Evolutionary conservation across 2,329 filamentous ascomycete species (phyloP), one percentile per base, ranked within the genome.

Genomic region (Boeremia lycopersici): DNA sequence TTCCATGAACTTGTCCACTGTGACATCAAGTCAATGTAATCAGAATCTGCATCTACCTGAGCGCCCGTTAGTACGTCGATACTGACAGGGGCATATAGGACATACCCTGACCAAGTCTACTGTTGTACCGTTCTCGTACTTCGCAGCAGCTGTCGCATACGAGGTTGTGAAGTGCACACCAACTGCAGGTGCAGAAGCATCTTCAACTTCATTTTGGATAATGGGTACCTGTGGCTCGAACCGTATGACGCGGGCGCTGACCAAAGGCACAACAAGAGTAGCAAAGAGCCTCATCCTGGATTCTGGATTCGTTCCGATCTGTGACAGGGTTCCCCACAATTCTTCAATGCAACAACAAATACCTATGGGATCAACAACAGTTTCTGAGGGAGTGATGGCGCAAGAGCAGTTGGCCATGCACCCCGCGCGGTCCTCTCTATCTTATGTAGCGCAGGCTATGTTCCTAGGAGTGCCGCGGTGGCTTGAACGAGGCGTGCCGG

Each of bases 111-210:
- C 50, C 33, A 71, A n/a, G 42, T 68, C 61, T 13, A 52, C 56
- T 9, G 52, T 61, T 7, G 61, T 68, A 6, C 67, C 68, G 46
- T 68, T 65, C 17, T 55, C 38, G 45, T 67, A 67, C n/a, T 60
- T 54, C 8, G 63, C 60, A 19, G 67, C 62, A 28, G 64, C 65
- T 33, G 59, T 54, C 19, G 67, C 67, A 48, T 69, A 63, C 33
- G 64, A 67, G 2, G 61, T 65, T 11, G 68, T 67, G 23, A 71
- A 70, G 43, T 71, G 68, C 13, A 71, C 50, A 10, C 68, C 68
- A 39, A 71, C 57, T 25, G 48, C 61, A 9, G 62, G 58, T 11
- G 45, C 34, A 34, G 44, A 35, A 31, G 26, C 19, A 25, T 57
- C 42, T n/a, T 60, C 44, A n/a, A 38, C 28, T 15, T 53, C 28